A percentile compares a stretch with the other conserved stretches of the same genome.
These are phyloP conservation scores for Neocucurbitaria cava DNA, from an alignment of 2,329 filamentous ascomycete genomes.

Conservation along the genomic window DNA sequence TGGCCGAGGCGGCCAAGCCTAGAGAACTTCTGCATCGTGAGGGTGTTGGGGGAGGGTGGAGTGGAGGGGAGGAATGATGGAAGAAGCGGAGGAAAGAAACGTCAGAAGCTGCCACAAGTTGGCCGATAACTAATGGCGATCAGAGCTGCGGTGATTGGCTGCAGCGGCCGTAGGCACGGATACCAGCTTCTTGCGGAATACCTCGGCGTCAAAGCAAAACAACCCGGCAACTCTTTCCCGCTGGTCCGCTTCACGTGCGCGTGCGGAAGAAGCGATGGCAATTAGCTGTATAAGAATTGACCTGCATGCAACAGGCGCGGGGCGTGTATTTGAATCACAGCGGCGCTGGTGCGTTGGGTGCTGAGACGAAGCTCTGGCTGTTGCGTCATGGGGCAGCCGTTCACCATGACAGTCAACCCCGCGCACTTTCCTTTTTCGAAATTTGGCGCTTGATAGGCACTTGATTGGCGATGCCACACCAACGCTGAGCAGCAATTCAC, in stretches of 20 bases:
- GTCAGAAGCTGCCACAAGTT: conserved; percentile 44
- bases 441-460: neutral
- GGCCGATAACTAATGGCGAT: conserved; percentile 46
- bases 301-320: conserved; percentile 2
- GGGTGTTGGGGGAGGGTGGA: conserved; percentile 45
- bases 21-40: conserved; percentile 74
- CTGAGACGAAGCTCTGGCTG: neutral
- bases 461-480: neutral
- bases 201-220: conserved; percentile 35
- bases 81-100: conserved; percentile 43
- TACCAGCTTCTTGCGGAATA: conserved; percentile 33
- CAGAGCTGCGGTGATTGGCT: conserved; percentile 41
- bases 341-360: neutral
- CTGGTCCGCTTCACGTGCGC: conserved; percentile 42
- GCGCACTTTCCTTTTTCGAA: conserved; percentile 6
- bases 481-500: conserved; percentile 1
- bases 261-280: conserved; percentile 22
- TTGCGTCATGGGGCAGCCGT: conserved; percentile 14
- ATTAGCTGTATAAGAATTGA: conserved; percentile 3
- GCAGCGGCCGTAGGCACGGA: conserved; percentile 23
- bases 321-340: neutral
- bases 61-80: conserved; percentile 47
- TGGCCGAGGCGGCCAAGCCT: conserved; percentile 72
- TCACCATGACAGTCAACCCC: conserved; percentile 1
- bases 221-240: conserved; percentile 36